Evolutionary conservation across 1,284 basidiomycete genomes (phyloP), one percentile per base, ranked within the genome.

Genomic region (Veloboletus limbatus): DNA sequence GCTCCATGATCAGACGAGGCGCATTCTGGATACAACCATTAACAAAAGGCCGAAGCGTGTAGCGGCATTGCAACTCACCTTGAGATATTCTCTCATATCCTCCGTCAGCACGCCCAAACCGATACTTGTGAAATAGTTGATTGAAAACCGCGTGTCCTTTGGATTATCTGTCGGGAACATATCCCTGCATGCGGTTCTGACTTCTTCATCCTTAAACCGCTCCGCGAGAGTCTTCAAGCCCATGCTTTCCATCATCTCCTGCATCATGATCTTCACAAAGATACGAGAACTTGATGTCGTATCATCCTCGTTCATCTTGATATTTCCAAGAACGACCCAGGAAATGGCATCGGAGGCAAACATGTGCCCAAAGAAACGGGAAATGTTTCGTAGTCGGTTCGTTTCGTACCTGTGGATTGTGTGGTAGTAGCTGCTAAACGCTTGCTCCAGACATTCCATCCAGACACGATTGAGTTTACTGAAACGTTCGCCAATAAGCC

Each of bases 401-500:
- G 96, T 97, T 71, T 99, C 96, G 71, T 98, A 99, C 43, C 97
- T 88, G 71, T 99, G 96, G 56, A 99, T 95, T 5, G 96, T 98
- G 20, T 84, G 87, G 73, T 95, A 99, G 70, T 98, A 99, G 58
- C 81, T 91, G 36, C 70, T 70, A 72, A 98, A 99, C 4, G 92
- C 90, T 51, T 85, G 70, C 63, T 98, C 92, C 65, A 92, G 92
- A 53, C 77, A 80, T 37, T 94, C 92, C 34, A 87, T 89, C 95
- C 96, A 99, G 9, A 91, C 78, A 22, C 92, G 86, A 67, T 97
- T 94, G 56, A 99, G 77, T 70, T 97, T 97, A 74, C 90, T 90
- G 72, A 99, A 94, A 10, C 96, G 86, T 69, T 99, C 96, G 43
- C 93, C 94, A 57, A 97, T 82, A 27, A 97, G 82, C 17, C 96